These are phyloP conservation scores for Colletotrichum abscissum DNA, from an alignment of 2,329 filamentous ascomycete species.

Conservation along the genomic window DNA sequence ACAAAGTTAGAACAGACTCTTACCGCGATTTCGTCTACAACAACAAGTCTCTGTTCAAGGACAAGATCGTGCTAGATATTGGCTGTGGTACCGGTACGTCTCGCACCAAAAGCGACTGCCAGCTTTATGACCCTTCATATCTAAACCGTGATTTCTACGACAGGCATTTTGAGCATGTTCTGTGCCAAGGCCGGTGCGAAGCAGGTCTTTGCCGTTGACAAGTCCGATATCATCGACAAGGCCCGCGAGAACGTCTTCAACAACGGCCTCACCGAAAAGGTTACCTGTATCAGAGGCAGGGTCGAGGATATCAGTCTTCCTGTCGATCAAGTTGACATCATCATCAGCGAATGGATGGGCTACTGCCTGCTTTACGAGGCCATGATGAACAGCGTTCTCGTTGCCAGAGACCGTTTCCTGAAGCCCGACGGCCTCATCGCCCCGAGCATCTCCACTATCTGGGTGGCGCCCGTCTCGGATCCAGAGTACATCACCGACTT, in stretches of 20 bases:
- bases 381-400: constrained; percentile 94
- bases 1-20: constrained; percentile 86
- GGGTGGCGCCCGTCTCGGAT: constrained; percentile 84
- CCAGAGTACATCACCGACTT: constrained; percentile 81
- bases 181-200: constrained; percentile 90
- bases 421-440: constrained; percentile 84
- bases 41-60: constrained; percentile 87
- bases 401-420: constrained; percentile 88
- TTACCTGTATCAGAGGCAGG: constrained; percentile 85
- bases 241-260: constrained; percentile 86
- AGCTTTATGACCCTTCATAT: neutral
- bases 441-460: constrained; percentile 85
- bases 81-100: constrained; percentile 78
- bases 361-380: constrained; percentile 94
- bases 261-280: constrained; percentile 79
- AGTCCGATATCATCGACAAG: constrained; percentile 89
- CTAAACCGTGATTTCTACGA: neutral
- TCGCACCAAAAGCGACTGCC: neutral
- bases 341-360: constrained; percentile 98
- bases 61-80: constrained; percentile 90
- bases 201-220: constrained; percentile 90
- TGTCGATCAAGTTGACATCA: constrained; percentile 87
- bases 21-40: constrained; percentile 96
- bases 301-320: constrained; percentile 88
- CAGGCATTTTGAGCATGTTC: constrained; percentile 92